Conservation (phyloP, 345 rosid species). For the Rhizophora mangle region DNA sequence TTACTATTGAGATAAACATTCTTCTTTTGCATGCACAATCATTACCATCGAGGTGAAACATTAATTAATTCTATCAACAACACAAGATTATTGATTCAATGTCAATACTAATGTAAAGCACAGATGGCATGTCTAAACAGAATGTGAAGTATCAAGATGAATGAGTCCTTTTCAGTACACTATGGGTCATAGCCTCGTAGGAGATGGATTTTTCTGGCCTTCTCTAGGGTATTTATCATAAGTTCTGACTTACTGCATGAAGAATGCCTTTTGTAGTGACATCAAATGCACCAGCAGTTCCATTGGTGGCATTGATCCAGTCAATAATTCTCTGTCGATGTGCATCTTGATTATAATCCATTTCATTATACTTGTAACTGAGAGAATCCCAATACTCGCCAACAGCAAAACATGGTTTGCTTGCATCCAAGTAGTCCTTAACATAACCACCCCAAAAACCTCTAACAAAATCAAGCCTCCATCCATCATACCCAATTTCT, state of each 20-base stretch:
- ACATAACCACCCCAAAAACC: conserved; percentile 99
- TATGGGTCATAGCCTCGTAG: too few relatives aligned
- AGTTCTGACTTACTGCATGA: conserved; percentile 55
- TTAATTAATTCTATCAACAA: too few relatives aligned
- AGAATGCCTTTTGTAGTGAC: conserved; percentile 97
- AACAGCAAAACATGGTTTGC: conserved; percentile 78
- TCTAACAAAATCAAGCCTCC: conserved; percentile 98
- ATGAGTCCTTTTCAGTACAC: too few relatives aligned
- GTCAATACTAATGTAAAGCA: too few relatives aligned
- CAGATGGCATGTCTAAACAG: too few relatives aligned
- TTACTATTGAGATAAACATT: too few relatives aligned
- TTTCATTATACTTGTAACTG: conserved; percentile 73
- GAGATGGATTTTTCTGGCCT: too few relatives aligned
- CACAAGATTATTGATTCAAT: too few relatives aligned
- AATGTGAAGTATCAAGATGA: too few relatives aligned
- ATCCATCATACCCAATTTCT: conserved; percentile 97
- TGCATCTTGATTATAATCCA: conserved; percentile 94
- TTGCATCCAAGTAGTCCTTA: conserved; percentile 92
- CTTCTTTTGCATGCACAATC: too few relatives aligned
- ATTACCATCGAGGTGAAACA: too few relatives aligned
- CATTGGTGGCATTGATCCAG: conserved; percentile 83
- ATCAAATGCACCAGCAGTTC: conserved; percentile 92
- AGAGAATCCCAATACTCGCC: conserved; percentile 99
- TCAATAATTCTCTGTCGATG: conserved; percentile 92
- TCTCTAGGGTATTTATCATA: background rate